These are phyloP conservation scores for Mucor racemosus DNA, from an alignment of 371 early-diverging fungal species.

Conservation along the genomic window DNA sequence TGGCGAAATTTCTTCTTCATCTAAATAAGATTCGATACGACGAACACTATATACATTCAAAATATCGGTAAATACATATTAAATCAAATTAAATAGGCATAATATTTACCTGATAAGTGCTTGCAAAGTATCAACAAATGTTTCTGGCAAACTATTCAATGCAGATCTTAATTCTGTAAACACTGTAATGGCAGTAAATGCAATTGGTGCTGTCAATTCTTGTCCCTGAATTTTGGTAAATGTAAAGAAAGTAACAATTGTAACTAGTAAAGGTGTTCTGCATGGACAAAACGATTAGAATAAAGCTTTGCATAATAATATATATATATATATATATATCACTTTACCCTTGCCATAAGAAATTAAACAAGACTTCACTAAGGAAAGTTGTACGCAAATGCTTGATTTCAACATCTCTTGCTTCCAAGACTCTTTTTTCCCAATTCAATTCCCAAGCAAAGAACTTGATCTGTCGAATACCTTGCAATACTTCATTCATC, in stretches of 20 bases:
- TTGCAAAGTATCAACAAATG: conserved; percentile 35
- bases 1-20: conserved; percentile 70
- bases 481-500: conserved; percentile 57
- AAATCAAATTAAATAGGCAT: too few species aligned
- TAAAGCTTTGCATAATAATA: too few species aligned
- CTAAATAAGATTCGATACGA: conserved; percentile 75
- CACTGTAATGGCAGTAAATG: conserved; percentile 62
- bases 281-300: too few species aligned
- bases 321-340: too few species aligned
- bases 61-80: too few species aligned
- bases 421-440: conserved; percentile 44
- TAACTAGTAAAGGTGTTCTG: conserved; percentile 57
- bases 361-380: conserved; percentile 22
- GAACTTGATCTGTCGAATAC: conserved; percentile 67
- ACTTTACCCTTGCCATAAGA: conserved; percentile 37
- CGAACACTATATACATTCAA: conserved; percentile 29
- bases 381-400: conserved; percentile 34
- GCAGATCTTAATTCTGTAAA: conserved; percentile 57
- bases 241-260: conserved; percentile 53
- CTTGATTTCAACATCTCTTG: conserved; percentile 53
- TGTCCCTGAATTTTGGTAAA: conserved; percentile 58
- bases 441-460: conserved; percentile 60
- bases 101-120: conserved; percentile 20
- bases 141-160: conserved; percentile 56
- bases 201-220: conserved; percentile 58